Evolutionary conservation across 139 green algal genomes (phyloP), one percentile per base, ranked within the genome.

Genomic region (Chlamydomonas asymmetrica): DNA sequence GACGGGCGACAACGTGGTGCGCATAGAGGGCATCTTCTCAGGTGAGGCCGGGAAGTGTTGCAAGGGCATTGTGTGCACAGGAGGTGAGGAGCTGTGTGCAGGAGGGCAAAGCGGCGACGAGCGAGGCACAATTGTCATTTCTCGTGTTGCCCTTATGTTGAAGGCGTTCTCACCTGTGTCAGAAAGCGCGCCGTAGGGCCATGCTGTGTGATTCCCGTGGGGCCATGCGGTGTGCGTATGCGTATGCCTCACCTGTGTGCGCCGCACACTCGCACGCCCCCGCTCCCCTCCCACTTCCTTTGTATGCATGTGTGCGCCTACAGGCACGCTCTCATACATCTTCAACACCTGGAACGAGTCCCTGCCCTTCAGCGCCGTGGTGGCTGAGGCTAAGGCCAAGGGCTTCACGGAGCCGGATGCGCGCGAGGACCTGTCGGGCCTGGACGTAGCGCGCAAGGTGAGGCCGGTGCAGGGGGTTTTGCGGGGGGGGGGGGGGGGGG

Each of bases 341-440:
- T 99, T 98, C 92, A 99, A 99, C 84, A 93, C 73, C 37, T 96
- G 92, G 41, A 84, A 81, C 5, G 79, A 82, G 18, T 66, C 64
- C 27, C 37, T 78, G 8, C 63, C 82, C 4, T 99, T 99, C 88
- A 92, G 75, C 57, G 85, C 93, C 9, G 82, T 98, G 25, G 95
- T 99, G 34, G 72, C 65, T 34, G 78, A 93, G 39, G 95, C 95
- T 37, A 94, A 95, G 75, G 87, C 81, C 35, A 75, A 75, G 31
- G 94, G 95, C 6, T 98, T 89, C 89, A 98, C 95, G 0, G 95
- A 99, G 85, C 95, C 95, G 4, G 95, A 99, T 80, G 95, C 95
- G 0, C 75, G 95, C 20, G 95, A 99, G 49, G 95, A 99, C 85
- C 86, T 99, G 54, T 89, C 87, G 13, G 93, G 93, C 62, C 97